These are phyloP conservation scores for Orbilia brochopaga DNA, from an alignment of 2,329 filamentous ascomycete genomes.

Conservation along the genomic window DNA sequence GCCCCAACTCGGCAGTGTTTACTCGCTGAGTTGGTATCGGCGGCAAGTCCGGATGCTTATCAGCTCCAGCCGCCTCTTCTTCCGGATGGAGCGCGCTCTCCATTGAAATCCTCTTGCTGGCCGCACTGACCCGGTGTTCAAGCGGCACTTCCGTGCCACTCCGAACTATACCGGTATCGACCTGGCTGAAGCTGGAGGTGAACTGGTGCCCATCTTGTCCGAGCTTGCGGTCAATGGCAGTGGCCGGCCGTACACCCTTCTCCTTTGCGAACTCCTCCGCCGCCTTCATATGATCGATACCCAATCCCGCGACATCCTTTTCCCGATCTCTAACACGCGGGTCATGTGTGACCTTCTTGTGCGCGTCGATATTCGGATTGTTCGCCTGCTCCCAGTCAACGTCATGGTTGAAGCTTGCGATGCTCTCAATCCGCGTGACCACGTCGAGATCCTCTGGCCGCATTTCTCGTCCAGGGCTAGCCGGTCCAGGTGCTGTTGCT, in stretches of 20 bases:
- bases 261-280: constrained; percentile 53
- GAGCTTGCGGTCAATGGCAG: constrained; percentile 38
- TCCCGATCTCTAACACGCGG: constrained; percentile 67
- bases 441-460: constrained; percentile 63
- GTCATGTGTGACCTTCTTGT: constrained; percentile 65
- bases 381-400: constrained; percentile 68
- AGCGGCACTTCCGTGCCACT: constrained; percentile 8
- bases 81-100: constrained; percentile 55
- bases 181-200: constrained; percentile 45
- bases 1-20: constrained; percentile 70
- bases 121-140: constrained; percentile 9
- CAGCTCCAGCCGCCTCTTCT: constrained; percentile 55
- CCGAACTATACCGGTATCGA: constrained; percentile 40
- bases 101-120: constrained; percentile 10
- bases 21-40: constrained; percentile 64
- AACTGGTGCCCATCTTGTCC: constrained; percentile 42
- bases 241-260: constrained; percentile 24
- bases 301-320: constrained; percentile 78
- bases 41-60: constrained; percentile 64
- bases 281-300: constrained; percentile 73
- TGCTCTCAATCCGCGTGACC: constrained; percentile 64
- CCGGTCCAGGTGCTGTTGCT: constrained; percentile 12
- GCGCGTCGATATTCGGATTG: constrained; percentile 65
- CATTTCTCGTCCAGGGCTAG: constrained; percentile 9
- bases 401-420: constrained; percentile 77